Percentiles rank a stretch among this genome's conserved stretches.
These are phyloP conservation scores for Dispira simplex DNA, from an alignment of 192 early-diverging fungal genomes.

Conservation along the genomic window DNA sequence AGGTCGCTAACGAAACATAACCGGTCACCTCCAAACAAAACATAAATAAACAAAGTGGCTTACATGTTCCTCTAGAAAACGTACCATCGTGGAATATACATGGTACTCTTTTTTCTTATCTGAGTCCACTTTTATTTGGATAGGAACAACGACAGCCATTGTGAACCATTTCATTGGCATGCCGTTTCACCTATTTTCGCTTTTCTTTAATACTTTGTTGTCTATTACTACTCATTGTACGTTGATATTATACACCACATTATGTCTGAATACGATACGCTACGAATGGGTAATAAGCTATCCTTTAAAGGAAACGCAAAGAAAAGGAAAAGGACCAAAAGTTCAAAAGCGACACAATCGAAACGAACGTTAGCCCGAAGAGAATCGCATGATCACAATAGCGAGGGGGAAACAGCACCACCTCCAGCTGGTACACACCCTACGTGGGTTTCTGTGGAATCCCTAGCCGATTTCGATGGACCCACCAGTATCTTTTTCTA, in stretches of 20 bases:
- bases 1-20: not conserved
- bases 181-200: not conserved
- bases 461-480: not conserved
- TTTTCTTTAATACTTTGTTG: not conserved
- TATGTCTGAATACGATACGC: not conserved
- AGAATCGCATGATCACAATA: not conserved
- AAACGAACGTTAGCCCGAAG: not conserved
- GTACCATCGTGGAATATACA: not conserved
- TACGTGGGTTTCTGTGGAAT: not conserved
- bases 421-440: not conserved
- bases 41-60: not conserved
- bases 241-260: not conserved
- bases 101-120: not conserved
- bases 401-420: not conserved
- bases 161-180: too few relatives aligned
- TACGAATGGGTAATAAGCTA: not conserved
- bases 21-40: not conserved
- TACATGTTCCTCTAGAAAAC: not conserved
- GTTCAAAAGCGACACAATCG: not conserved
- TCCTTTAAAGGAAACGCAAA: not conserved
- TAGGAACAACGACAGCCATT: not conserved
- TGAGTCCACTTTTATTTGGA: not conserved
- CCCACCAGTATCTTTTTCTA: conserved; percentile 1
- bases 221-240: not conserved
- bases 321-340: not conserved